Evolutionary conservation across 2,329 filamentous ascomycete species (phyloP).

Genomic region (Grosmannia huntii): DNA sequence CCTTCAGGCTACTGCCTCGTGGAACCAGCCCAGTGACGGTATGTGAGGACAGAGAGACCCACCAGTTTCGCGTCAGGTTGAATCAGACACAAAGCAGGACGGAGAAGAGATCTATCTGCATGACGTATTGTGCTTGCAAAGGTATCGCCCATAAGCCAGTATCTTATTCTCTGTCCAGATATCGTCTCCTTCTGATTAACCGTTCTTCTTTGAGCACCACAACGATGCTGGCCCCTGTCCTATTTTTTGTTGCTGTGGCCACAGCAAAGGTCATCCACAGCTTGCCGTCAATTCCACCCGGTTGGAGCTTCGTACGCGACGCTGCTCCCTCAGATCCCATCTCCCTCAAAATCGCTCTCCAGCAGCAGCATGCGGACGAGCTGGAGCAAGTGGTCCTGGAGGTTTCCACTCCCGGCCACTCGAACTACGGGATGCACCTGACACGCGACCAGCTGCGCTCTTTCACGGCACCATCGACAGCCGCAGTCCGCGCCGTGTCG

Average conservation of each 20-base stretch:
- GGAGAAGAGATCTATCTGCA: not conserved
- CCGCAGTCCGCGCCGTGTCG: slow-evolving; percentile 34
- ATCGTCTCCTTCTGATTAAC: no score
- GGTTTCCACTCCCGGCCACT: slow-evolving; percentile 46
- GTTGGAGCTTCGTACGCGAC: slow-evolving; percentile 23
- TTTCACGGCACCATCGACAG: slow-evolving; percentile 36
- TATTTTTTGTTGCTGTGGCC: slow-evolving; percentile 16
- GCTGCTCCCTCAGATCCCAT: slow-evolving; percentile 26
- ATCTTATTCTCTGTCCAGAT: not conserved
- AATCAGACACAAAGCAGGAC: no score
- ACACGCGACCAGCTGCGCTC: slow-evolving; percentile 44
- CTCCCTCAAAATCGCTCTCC: slow-evolving; percentile 34
- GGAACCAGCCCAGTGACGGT: no score
- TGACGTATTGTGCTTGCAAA: not conserved
- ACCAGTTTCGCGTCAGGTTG: not conserved
- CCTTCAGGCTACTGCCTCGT: no score
- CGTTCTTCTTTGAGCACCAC: no score
- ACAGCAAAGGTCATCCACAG: slow-evolving; percentile 24
- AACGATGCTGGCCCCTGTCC: slow-evolving; percentile 12
- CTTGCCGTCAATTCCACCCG: slow-evolving; percentile 21
- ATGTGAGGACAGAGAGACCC: not conserved
- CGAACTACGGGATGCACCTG: slow-evolving; percentile 48
- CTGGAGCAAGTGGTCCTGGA: slow-evolving; percentile 48
- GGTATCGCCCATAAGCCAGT: not conserved
- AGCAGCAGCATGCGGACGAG: slow-evolving; percentile 31